Evolutionary conservation across 768 basidiomycete species (phyloP).

Genomic region (Tremella fuciformis): DNA sequence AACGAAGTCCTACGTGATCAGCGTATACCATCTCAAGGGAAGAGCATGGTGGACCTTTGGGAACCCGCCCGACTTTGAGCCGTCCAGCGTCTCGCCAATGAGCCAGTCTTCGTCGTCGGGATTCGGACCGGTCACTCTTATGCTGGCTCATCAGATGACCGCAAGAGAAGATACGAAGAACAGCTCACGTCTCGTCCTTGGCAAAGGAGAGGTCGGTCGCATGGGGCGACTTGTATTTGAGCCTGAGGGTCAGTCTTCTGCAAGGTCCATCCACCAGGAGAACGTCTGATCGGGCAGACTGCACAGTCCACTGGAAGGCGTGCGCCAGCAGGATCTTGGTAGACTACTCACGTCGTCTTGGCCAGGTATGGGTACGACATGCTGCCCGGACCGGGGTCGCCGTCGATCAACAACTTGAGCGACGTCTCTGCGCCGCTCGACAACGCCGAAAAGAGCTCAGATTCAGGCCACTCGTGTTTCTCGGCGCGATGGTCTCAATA

Average conservation of each 20-base stretch:
- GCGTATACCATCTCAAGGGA: neutral
- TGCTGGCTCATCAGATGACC: slow-evolving; percentile 24
- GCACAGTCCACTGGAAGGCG: neutral
- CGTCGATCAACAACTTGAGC: no score
- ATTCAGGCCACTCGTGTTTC: no score
- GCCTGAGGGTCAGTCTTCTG: slow-evolving; percentile 20
- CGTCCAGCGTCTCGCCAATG: slow-evolving; percentile 47
- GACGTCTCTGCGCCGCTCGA: no score
- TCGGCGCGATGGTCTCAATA: no score
- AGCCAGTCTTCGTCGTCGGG: slow-evolving; percentile 51
- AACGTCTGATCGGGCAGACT: neutral
- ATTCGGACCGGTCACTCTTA: slow-evolving; percentile 47
- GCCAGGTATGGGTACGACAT: slow-evolving; percentile 50
- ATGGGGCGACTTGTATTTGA: slow-evolving; percentile 51
- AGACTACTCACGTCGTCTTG: slow-evolving; percentile 41
- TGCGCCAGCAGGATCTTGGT: neutral
- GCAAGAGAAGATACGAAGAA: neutral
- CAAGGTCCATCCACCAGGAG: neutral
- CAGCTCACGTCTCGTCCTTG: slow-evolving; percentile 49
- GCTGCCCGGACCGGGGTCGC: neutral
- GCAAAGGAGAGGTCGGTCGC: slow-evolving; percentile 50
- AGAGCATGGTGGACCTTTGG: slow-evolving; percentile 38
- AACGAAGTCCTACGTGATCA: slow-evolving; percentile 44
- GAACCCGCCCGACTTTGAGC: slow-evolving; percentile 46
- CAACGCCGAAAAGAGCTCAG: no score